These are phyloP conservation scores for Arachis stenosperma DNA, from an alignment of 306 rosid genomes.

Conservation along the genomic window DNA sequence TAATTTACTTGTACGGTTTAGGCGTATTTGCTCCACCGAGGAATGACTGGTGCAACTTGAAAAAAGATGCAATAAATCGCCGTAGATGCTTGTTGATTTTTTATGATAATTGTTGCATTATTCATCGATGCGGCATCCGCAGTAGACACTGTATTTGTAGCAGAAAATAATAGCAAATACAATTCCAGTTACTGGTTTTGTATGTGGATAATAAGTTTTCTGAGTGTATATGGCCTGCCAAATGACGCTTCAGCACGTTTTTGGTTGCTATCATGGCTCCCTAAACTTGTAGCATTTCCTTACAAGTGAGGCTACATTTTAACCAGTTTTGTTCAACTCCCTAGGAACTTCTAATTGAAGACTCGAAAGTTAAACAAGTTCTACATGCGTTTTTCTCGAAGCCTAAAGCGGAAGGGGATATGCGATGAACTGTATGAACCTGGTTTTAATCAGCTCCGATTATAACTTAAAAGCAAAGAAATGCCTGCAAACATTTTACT, in stretches of 20 bases:
- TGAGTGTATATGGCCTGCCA: background rate
- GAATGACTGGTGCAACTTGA: conserved; percentile 34
- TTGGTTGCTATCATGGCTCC: background rate
- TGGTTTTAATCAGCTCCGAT: no score
- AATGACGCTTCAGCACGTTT: background rate
- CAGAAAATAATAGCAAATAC: conserved; percentile 32
- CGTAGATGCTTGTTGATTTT: conserved; percentile 42
- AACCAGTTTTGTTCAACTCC: no score
- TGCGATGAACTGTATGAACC: no score
- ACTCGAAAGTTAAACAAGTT: no score
- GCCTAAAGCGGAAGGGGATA: no score
- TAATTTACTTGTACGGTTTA: conserved; percentile 38
- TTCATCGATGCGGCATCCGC: conserved; percentile 37
- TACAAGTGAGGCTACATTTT: no score
- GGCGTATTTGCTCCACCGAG: conserved; percentile 28
- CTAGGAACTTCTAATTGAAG: no score
- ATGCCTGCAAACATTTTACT: no score
- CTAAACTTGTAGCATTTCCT: no score
- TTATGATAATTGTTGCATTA: conserved; percentile 48
- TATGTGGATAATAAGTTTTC: background rate
- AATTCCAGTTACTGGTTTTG: background rate
- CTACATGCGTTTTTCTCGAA: no score
- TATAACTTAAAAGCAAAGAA: no score
- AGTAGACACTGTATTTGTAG: conserved; percentile 40
- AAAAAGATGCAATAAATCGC: conserved; percentile 41